Conservation (phyloP, 2,329 filamentous ascomycete genomes). For the Phaeomoniella chlamydospora region DNA sequence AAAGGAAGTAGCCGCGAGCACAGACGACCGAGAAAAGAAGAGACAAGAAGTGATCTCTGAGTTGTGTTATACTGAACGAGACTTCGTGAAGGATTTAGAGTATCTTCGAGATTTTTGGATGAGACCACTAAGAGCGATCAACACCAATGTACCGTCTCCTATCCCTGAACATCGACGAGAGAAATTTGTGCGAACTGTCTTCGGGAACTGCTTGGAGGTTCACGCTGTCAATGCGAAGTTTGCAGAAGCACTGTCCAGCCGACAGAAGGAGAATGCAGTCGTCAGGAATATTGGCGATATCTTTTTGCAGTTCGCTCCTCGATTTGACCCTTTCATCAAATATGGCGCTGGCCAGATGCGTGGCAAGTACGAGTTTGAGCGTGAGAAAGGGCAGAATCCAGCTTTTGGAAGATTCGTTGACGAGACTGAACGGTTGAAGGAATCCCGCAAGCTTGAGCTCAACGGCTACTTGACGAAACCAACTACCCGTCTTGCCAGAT, state of each 20-base stretch:
- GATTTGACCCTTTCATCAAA: constrained; percentile 89
- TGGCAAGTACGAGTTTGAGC: constrained; percentile 96
- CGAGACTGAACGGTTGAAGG: constrained; percentile 88
- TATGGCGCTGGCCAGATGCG: constrained; percentile 94
- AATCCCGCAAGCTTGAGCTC: constrained; percentile 88
- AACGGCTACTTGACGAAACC: constrained; percentile 98
- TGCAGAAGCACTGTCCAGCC: constrained; percentile 71
- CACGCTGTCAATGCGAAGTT: constrained; percentile 82
- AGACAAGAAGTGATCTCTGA: constrained; percentile 96
- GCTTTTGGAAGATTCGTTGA: constrained; percentile 86
- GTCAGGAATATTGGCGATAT: constrained; percentile 87
- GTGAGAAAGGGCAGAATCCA: constrained; percentile 75
- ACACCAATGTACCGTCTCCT: constrained; percentile 48
- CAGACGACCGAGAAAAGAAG: constrained; percentile 88
- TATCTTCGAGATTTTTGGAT: constrained; percentile 99
- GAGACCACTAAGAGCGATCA: constrained; percentile 62
- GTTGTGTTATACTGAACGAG: constrained; percentile 94
- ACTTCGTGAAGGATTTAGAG: constrained; percentile 97
- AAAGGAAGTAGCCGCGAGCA: constrained; percentile 81
- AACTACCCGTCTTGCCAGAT: constrained; percentile 85
- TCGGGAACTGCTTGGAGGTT: constrained; percentile 91
- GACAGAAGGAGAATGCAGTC: constrained; percentile 81
- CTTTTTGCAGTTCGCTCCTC: constrained; percentile 79
- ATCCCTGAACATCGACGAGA: constrained; percentile 80
- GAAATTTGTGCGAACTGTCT: constrained; percentile 84